A percentile compares a stretch with the other conserved stretches of the same genome.
These are phyloP conservation scores for Psilocybe cyanescens DNA, from an alignment of 768 basidiomycete species.

Conservation along the genomic window DNA sequence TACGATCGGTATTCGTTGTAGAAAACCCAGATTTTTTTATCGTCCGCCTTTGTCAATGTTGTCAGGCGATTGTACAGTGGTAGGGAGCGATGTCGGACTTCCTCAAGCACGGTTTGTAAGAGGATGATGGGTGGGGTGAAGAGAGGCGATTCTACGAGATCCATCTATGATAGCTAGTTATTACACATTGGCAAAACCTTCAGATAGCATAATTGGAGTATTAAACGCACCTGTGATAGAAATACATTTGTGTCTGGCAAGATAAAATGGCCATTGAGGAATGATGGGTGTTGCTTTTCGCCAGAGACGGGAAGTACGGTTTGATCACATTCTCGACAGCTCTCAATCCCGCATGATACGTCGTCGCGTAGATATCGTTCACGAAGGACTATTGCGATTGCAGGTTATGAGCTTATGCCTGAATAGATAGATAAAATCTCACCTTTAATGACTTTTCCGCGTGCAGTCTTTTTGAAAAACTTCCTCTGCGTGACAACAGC, in stretches of 20 bases:
- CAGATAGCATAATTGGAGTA: background rate
- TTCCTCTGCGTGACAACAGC: slow-evolving; percentile 82
- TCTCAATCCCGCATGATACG: slow-evolving; percentile 81
- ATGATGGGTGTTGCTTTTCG: slow-evolving; percentile 55
- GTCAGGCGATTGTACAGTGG: slow-evolving; percentile 94
- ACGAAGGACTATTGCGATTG: slow-evolving; percentile 66
- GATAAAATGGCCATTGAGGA: slow-evolving; percentile 75
- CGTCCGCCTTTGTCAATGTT: slow-evolving; percentile 81
- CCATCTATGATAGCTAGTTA: slow-evolving; percentile 67
- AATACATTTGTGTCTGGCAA: slow-evolving; percentile 97
- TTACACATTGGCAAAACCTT: slow-evolving; percentile 9
- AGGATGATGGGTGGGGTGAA: slow-evolving; percentile 85
- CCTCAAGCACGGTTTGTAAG: slow-evolving; percentile 94
- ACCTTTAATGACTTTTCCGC: slow-evolving; percentile 96
- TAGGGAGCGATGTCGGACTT: slow-evolving; percentile 92
- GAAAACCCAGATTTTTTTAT: slow-evolving; percentile 83
- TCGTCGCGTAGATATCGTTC: slow-evolving; percentile 95
- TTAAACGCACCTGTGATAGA: slow-evolving; percentile 72
- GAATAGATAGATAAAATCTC: slow-evolving; percentile 16
- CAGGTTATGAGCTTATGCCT: background rate
- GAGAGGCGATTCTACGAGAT: slow-evolving; percentile 80
- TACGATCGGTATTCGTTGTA: slow-evolving; percentile 88
- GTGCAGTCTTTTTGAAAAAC: slow-evolving; percentile 95
- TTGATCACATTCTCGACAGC: slow-evolving; percentile 65
- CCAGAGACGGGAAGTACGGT: slow-evolving; percentile 62